Base-by-base conservation (phyloP, 768 basidiomycete species). In the Podaxis sp. region DNA sequence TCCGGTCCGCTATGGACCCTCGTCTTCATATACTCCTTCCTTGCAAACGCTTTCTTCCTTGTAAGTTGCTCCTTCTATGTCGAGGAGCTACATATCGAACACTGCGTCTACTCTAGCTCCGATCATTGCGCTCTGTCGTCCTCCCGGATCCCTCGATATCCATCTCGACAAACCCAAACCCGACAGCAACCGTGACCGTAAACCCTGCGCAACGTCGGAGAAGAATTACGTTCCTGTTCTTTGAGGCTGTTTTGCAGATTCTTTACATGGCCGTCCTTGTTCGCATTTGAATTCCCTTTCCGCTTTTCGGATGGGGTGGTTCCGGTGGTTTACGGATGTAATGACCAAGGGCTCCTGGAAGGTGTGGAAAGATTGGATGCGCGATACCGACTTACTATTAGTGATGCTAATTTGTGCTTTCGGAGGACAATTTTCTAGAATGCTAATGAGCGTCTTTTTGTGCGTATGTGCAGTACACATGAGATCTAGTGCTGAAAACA, bases 1-100 rank as follows among this genome's bases (percentile, higher is more conserved):
- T 82, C 85, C 0, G 78, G 81, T 37, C 82, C 88, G 7, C 67
- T 95, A 52, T 91, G 90, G 73, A 80, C 81, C 25, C 52, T 85
- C 9, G 81, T 90, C 2, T 98, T 97, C 71, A 63, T 90, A 36
- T 99, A 99, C 74, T 84, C 86, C 12, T 94, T 96, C 72, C 77
- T 88, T 27, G 91, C 96, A 17, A 96, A 95, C 65, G 94, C 88
- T 0, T 96, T 98, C 78, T 98, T 98, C 84, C 79, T 97, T 49
- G 94, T 93, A 69, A 58, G 90, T 81, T 29, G 24, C 22, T 52
- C 61, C 11, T n/a, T 60, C n/a, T 33, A 11, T 37, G 19, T 24
- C 8, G 25, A 46, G n/a, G 15, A 46, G 17, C 9, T 33, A 46
- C 2, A 15, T 12, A 8, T 2, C 24, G 19, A n/a, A 50, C 47